These are phyloP conservation scores for Huntiella savannae DNA, from an alignment of 2,329 filamentous ascomycete genomes.

Conservation along the genomic window DNA sequence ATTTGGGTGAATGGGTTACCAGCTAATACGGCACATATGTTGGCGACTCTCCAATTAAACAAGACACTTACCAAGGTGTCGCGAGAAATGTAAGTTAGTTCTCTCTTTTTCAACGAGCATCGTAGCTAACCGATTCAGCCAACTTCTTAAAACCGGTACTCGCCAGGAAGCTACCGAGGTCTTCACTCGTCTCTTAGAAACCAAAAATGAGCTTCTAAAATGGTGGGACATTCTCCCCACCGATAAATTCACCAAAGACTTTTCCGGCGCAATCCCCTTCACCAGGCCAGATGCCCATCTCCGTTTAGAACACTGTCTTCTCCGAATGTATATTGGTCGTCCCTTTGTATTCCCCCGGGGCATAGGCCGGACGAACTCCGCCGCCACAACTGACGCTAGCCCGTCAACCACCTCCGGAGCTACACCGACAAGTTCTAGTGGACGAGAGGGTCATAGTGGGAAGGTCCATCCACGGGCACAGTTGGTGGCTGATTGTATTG, in stretches of 20 bases:
- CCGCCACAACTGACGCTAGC: not conserved
- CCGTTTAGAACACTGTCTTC: conserved; percentile 32
- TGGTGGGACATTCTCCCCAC: conserved; percentile 22
- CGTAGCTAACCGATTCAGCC: conserved; percentile 15
- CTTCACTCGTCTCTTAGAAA: conserved; percentile 18
- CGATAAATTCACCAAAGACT: conserved; percentile 19
- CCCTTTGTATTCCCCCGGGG: conserved; percentile 28
- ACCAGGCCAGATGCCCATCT: conserved; percentile 30
- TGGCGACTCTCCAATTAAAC: conserved; percentile 23
- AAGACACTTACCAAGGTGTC: conserved; percentile 19
- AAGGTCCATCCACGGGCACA: conserved; percentile 16
- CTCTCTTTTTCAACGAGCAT: not conserved
- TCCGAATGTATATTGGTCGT: conserved; percentile 33
- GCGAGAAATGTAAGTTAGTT: conserved; percentile 21
- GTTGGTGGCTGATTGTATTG: conserved; percentile 32
- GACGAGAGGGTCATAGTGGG: conserved; percentile 11
- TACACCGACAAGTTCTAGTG: conserved; percentile 14
- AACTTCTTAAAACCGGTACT: conserved; percentile 18
- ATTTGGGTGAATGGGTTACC: conserved; percentile 23
- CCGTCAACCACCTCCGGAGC: conserved; percentile 5
- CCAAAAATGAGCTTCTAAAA: conserved; percentile 20
- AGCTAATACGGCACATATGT: conserved; percentile 26
- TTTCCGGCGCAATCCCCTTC: conserved; percentile 15
- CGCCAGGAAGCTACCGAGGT: conserved; percentile 18
- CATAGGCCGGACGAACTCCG: conserved; percentile 6